Percentiles rank a stretch among this genome's conserved stretches.
Evolutionary conservation across 1,139 yeast species (phyloP).

Genomic region (Suhomyces yuchorum): DNA sequence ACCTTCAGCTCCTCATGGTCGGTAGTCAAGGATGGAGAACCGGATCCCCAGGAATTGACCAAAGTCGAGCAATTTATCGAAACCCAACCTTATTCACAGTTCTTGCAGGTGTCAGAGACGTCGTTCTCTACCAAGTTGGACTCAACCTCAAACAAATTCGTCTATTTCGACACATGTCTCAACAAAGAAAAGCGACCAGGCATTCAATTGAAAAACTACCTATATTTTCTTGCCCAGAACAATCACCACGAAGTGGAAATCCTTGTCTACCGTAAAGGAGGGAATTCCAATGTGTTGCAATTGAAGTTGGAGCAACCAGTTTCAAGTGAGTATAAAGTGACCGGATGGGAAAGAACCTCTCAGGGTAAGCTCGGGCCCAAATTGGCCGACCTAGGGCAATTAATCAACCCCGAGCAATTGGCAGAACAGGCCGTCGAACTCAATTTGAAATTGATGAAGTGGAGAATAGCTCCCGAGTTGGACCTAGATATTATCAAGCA

Average conservation of each 20-base stretch:
- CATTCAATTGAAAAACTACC: constrained; percentile 64
- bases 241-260: constrained; percentile 45
- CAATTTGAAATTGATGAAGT: constrained; percentile 89
- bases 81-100: constrained; percentile 10
- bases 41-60: background rate
- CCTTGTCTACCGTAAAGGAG: constrained; percentile 30
- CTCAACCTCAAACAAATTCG: constrained; percentile 32
- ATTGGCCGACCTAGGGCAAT: constrained; percentile 74
- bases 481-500: constrained; percentile 63
- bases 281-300: constrained; percentile 28
- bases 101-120: constrained; percentile 18
- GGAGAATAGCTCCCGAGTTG: constrained; percentile 88
- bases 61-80: background rate
- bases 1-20: constrained; percentile 52
- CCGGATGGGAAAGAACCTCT: constrained; percentile 90
- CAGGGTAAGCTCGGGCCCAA: constrained; percentile 79
- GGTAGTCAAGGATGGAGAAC: constrained; percentile 10
- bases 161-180: constrained; percentile 65
- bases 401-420: constrained; percentile 76
- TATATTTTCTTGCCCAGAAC: constrained; percentile 52
- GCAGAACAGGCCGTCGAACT: constrained; percentile 93
- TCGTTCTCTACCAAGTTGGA: background rate
- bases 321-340: constrained; percentile 36
- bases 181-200: constrained; percentile 50
- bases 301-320: constrained; percentile 23